Evolutionary conservation across 345 rosid species (phyloP), one percentile per base, ranked within the genome.

Genomic region (Hibiscus tridactylites): DNA sequence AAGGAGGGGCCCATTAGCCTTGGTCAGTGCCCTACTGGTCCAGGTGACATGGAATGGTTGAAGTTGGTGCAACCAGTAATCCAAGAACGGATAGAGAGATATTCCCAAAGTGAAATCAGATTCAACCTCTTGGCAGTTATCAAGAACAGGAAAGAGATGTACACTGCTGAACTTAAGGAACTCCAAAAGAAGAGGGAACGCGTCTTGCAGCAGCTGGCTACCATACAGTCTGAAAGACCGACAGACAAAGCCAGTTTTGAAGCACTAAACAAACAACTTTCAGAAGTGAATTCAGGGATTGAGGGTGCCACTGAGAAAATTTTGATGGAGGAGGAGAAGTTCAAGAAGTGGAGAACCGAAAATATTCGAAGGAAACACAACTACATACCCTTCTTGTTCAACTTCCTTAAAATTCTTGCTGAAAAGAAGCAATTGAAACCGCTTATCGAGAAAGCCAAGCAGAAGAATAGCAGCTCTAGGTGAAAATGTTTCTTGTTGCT

Each of bases 391-490:
- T 92, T 95, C 74, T 71, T 95, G 79, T 95, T 95, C 71, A 92
- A 92, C 79, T 95, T 95, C 83, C 94, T 95, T 56, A 95, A 95
- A 83, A 87, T 92, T 81, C 98, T 95, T 9, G 98, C 99, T 0
- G 99, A 92, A 80, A 95, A 95, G 92, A 95, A 92, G 90, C 99
- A 95, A 83, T 79, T 95, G 87, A 95, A 92, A 77, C 98, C 98
- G 21, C 90, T 95, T 37, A 89, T 92, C 21, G 99, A 95, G 87
- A 92, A 92, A 79, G 99, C 99, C 54, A 92, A 90, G 86, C 97
- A 90, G 89, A 95, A 91, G 54, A 80, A 87, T 16, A 82, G 85
- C 81, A 82, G 83, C 81, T 56, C 84, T 39, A 80, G 83, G 58
- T 88, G 87, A 86, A 42, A 42, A 9, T 3, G 37, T 29, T 49